Evolutionary conservation across 495 filamentous ascomycete genomes (phyloP).

Genomic region (Neurospora discreta): DNA sequence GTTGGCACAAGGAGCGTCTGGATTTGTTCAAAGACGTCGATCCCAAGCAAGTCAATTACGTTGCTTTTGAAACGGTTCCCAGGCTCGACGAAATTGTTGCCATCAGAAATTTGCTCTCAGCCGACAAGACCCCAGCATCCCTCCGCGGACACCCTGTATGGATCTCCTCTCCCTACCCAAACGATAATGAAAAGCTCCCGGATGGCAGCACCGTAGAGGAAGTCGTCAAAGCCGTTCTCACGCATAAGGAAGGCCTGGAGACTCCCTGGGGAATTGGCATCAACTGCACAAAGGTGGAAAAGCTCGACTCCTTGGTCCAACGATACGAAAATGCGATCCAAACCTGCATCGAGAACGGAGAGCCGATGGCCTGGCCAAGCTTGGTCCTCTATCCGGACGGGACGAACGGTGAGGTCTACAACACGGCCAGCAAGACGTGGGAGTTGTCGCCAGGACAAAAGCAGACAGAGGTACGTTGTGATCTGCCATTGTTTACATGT

Average conservation of each 20-base stretch:
- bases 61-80: slow-evolving; percentile 57
- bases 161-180: slow-evolving; percentile 53
- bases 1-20: slow-evolving; percentile 48
- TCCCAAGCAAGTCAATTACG: slow-evolving; percentile 32
- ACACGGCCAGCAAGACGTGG: slow-evolving; percentile 50
- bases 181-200: slow-evolving; percentile 29
- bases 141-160: slow-evolving; percentile 34
- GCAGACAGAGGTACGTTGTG: slow-evolving; percentile 6
- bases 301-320: slow-evolving; percentile 36
- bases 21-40: slow-evolving; percentile 27
- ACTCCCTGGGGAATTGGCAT: slow-evolving; percentile 52
- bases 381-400: slow-evolving; percentile 60
- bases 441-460: slow-evolving; percentile 22
- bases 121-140: background rate
- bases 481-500: background rate
- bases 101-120: slow-evolving; percentile 31
- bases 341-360: slow-evolving; percentile 18
- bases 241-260: slow-evolving; percentile 8
- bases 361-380: slow-evolving; percentile 31
- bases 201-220: slow-evolving; percentile 35
- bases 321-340: slow-evolving; percentile 34
- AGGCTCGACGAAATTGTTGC: slow-evolving; percentile 48
- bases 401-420: slow-evolving; percentile 54
- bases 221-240: slow-evolving; percentile 34
- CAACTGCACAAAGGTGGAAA: slow-evolving; percentile 53